phyloP scores from a whole-genome alignment of 1,139 yeast genomes.

The Saccharomycopsis crataegensis region DNA sequence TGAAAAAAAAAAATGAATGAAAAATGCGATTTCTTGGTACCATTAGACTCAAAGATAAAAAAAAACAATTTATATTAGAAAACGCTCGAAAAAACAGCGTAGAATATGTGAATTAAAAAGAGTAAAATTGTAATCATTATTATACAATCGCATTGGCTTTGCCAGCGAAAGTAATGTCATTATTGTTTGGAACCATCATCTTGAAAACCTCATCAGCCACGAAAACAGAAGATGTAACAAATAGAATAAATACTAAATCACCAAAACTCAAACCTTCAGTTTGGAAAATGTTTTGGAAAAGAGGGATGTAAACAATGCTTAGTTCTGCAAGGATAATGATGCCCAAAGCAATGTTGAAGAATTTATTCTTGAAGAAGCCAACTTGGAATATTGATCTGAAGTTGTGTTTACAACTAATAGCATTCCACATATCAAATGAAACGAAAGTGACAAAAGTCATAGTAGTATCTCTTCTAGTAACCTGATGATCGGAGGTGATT shows the following conservation, averaged over 20 bases:
- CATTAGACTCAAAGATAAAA: neutral
- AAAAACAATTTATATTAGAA: neutral
- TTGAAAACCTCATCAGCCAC: slow-evolving; percentile 80
- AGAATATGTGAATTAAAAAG: no score
- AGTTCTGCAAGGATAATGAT: slow-evolving; percentile 87
- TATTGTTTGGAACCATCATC: slow-evolving; percentile 25
- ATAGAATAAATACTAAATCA: slow-evolving; percentile 57
- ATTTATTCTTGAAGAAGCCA: slow-evolving; percentile 66
- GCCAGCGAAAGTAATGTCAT: neutral
- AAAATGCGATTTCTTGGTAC: neutral
- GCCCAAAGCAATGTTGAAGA: slow-evolving; percentile 92
- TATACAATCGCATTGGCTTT: neutral
- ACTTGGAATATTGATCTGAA: slow-evolving; percentile 73
- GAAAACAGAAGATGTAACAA: slow-evolving; percentile 73
- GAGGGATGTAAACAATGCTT: slow-evolving; percentile 88
- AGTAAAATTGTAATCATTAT: neutral
- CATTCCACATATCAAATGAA: slow-evolving; percentile 91
- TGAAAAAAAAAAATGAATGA: neutral
- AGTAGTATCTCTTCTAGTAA: slow-evolving; percentile 94
- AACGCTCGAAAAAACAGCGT: no score
- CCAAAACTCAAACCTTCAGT: slow-evolving; percentile 74
- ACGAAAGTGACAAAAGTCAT: slow-evolving; percentile 98
- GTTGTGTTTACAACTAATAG: slow-evolving; percentile 82
- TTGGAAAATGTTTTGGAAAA: slow-evolving; percentile 85
- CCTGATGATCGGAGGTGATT: slow-evolving; percentile 64